phyloP scores from a whole-genome alignment of 2,329 filamentous ascomycete genomes.

The Lasiodiplodia theobromae region DNA sequence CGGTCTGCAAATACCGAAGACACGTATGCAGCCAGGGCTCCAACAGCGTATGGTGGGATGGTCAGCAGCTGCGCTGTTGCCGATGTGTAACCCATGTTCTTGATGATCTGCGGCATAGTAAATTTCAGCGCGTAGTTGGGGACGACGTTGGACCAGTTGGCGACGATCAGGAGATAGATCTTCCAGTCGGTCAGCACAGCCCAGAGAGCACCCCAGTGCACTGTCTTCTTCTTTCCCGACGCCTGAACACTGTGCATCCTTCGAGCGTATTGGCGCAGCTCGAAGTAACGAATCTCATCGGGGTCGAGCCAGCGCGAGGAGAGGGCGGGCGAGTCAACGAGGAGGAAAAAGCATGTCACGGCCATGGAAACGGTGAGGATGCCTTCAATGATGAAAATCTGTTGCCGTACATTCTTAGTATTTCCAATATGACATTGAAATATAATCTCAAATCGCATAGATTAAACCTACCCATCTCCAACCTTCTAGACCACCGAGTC shows the following conservation, averaged over 20 bases:
- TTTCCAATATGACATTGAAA: not conserved
- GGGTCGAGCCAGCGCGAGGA: constrained; percentile 35
- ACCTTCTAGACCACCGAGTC: constrained; percentile 49
- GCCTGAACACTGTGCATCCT: constrained; percentile 32
- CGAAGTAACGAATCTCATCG: constrained; percentile 40
- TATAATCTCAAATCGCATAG: not conserved
- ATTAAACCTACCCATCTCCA: constrained; percentile 38
- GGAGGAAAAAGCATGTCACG: constrained; percentile 54
- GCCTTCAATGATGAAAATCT: constrained; percentile 33
- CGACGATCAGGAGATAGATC: constrained; percentile 17
- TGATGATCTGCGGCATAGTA: constrained; percentile 32
- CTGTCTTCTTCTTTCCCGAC: constrained; percentile 13
- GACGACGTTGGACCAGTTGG: constrained; percentile 24
- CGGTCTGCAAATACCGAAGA: constrained; percentile 38
- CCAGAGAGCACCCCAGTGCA: constrained; percentile 7
- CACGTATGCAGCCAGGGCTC: constrained; percentile 37
- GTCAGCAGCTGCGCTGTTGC: constrained; percentile 42
- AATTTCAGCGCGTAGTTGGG: constrained; percentile 49
- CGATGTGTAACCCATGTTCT: constrained; percentile 40
- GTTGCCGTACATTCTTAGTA: too few species aligned
- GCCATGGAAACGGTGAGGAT: constrained; percentile 31
- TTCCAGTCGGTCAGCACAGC: constrained; percentile 14
- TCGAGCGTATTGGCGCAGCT: constrained; percentile 37
- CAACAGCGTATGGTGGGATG: constrained; percentile 37
- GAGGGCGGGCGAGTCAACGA: constrained; percentile 63